These are phyloP conservation scores for Cercospora beticola DNA, from an alignment of 2,329 filamentous ascomycete genomes.

Conservation along the genomic window DNA sequence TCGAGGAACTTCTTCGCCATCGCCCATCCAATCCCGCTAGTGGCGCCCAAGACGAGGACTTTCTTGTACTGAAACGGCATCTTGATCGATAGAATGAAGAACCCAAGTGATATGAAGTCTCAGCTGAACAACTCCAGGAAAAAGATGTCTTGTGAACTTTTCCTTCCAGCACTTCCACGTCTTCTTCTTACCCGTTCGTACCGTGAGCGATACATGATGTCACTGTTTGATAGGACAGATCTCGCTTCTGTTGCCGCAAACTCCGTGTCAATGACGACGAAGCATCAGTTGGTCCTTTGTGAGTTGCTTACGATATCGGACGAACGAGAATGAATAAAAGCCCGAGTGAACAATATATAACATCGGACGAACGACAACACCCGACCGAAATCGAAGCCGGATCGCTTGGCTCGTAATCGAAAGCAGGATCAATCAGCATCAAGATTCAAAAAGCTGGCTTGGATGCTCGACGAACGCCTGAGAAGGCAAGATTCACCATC, in stretches of 20 bases:
- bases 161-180: neutral
- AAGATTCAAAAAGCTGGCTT: neutral
- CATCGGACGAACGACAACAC: neutral
- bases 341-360: neutral
- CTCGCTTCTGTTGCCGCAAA: neutral
- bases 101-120: neutral
- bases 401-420: neutral
- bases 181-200: neutral
- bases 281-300: neutral
- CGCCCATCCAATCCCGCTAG: constrained; percentile 52
- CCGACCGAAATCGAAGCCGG: neutral
- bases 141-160: neutral
- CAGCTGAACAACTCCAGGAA: neutral
- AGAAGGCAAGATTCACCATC: neutral
- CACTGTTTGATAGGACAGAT: neutral
- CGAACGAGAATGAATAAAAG: neutral
- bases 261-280: neutral
- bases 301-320: neutral
- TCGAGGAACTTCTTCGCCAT: constrained; percentile 51
- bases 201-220: constrained; percentile 1
- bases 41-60: constrained; percentile 56
- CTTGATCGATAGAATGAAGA: neutral
- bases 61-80: constrained; percentile 53
- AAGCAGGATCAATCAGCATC: neutral
- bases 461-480: neutral